phyloP scores from a whole-genome alignment of 192 early-diverging fungal genomes.

The Helicostylum pulchrum region DNA sequence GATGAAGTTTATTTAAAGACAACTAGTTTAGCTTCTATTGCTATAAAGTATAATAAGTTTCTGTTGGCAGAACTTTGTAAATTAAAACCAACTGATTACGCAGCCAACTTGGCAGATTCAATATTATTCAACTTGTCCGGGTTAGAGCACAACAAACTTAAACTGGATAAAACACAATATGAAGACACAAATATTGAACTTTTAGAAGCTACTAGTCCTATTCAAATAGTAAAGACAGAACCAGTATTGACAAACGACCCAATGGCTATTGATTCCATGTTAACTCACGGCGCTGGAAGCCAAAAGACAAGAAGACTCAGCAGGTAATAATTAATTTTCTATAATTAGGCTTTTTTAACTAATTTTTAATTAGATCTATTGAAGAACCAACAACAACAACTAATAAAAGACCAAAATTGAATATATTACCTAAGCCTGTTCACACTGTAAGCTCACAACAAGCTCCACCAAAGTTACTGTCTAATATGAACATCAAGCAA shows the following conservation, averaged over 20 bases:
- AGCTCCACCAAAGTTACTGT: conserved; percentile 1
- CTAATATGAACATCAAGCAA: conserved; percentile 28
- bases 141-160: background rate
- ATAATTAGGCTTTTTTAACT: background rate
- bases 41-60: conserved; percentile 15
- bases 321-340: background rate
- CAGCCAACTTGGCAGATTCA: conserved; percentile 11
- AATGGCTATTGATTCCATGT: conserved; percentile 34
- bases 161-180: background rate
- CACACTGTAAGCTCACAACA: conserved; percentile 23
- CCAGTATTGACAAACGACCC: background rate
- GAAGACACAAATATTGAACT: background rate
- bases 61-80: conserved; percentile 12
- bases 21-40: background rate
- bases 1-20: background rate
- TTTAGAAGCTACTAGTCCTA: background rate
- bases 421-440: conserved; percentile 9
- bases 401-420: conserved; percentile 2
- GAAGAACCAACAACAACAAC: conserved; percentile 7
- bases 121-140: background rate
- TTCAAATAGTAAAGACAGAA: background rate
- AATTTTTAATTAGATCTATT: conserved; percentile 1
- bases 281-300: conserved; percentile 21
- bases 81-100: conserved; percentile 6
- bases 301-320: conserved; percentile 12